These are phyloP conservation scores for Geranomyces variabilis DNA, from an alignment of 192 early-diverging fungal genomes.

Conservation along the genomic window DNA sequence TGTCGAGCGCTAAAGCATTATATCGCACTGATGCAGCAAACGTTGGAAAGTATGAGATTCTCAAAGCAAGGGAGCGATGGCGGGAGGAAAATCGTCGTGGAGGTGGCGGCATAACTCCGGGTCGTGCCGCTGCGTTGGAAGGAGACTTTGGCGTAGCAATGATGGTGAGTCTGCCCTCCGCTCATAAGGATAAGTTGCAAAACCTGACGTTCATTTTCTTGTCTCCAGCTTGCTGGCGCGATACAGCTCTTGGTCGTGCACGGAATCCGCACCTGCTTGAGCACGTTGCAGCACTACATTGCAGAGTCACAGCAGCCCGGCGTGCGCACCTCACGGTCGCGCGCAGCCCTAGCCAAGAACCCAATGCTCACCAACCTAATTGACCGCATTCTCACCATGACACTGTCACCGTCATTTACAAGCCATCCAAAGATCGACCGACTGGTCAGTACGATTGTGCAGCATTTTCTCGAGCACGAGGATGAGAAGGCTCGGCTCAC, in stretches of 20 bases:
- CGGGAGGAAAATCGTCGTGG: constrained; percentile 13
- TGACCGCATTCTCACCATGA: constrained; percentile 7
- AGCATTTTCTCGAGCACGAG: constrained; percentile 67
- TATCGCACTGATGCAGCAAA: constrained; percentile 43
- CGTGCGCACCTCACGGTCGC: constrained; percentile 16
- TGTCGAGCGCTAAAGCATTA: constrained; percentile 52
- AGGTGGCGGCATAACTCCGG: constrained; percentile 20
- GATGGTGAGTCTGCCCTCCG: constrained; percentile 21
- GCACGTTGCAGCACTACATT: constrained; percentile 3
- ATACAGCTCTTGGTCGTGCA: constrained; percentile 42
- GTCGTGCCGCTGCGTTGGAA: constrained; percentile 36
- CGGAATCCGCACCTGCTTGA: constrained; percentile 32
- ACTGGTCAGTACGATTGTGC: constrained; percentile 62
- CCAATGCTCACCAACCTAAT: constrained; percentile 9
- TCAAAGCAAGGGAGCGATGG: constrained; percentile 44
- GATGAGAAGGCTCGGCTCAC: constrained; percentile 23
- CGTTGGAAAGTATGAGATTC: constrained; percentile 42
- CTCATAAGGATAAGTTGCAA: no score
- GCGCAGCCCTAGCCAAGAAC: constrained; percentile 10
- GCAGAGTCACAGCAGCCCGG: constrained; percentile 24
- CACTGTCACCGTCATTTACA: background rate
- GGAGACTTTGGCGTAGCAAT: constrained; percentile 62
- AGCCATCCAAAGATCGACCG: constrained; percentile 82
- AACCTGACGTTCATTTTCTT: background rate
- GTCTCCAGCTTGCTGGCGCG: constrained; percentile 24